phyloP scores from a whole-genome alignment of 306 rosid species.

The Geum urbanum region DNA sequence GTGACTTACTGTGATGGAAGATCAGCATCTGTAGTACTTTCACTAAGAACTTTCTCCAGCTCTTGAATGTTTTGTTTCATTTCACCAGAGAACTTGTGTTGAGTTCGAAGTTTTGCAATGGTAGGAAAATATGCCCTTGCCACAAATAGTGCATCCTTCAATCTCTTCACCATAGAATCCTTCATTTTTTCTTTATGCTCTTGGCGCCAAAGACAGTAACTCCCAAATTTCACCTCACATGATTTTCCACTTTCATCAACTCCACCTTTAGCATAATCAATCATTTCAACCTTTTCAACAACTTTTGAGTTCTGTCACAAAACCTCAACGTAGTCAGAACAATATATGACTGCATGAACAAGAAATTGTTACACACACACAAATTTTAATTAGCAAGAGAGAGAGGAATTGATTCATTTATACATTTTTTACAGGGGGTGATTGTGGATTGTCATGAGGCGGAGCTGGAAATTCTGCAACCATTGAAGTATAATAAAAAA shows the following conservation, averaged over 20 bases:
- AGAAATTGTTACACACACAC: not conserved
- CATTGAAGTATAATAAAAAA: constrained; percentile 14
- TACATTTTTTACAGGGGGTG: constrained; percentile 49
- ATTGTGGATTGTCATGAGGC: constrained; percentile 35
- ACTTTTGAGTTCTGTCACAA: constrained; percentile 53
- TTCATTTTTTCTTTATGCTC: constrained; percentile 79
- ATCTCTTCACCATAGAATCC: constrained; percentile 68
- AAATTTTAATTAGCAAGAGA: not conserved
- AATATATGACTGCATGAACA: not conserved
- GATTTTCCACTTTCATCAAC: constrained; percentile 56
- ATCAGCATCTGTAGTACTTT: constrained; percentile 79
- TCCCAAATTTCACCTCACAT: constrained; percentile 81
- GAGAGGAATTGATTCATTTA: constrained; percentile 25
- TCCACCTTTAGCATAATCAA: constrained; percentile 32
- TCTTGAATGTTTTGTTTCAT: constrained; percentile 92
- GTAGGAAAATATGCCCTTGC: constrained; percentile 94
- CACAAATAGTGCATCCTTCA: constrained; percentile 93
- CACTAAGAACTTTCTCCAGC: constrained; percentile 88
- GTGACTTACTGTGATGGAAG: constrained; percentile 81
- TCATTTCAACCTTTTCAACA: constrained; percentile 31
- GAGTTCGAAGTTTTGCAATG: constrained; percentile 78
- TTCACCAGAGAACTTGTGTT: constrained; percentile 69
- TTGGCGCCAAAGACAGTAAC: constrained; percentile 83
- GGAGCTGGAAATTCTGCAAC: constrained; percentile 46
- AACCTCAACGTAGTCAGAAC: constrained; percentile 28